Evolutionary conservation across 1,284 basidiomycete species (phyloP), one percentile per base, ranked within the genome.

Genomic region (Vanrija humicola): DNA sequence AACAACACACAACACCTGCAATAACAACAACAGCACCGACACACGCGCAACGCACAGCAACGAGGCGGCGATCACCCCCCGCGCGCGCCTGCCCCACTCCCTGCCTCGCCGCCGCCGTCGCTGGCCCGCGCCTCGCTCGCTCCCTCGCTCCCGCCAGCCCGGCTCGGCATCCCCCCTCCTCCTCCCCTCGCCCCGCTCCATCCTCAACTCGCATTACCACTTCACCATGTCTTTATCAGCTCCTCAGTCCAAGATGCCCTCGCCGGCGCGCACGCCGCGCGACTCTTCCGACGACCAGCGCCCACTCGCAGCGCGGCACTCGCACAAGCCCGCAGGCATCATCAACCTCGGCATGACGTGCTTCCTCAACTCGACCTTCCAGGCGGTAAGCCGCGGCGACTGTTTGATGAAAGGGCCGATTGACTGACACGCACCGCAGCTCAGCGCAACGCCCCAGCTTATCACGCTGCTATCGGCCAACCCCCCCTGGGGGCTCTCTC

Each of bases 311-410:
- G 16, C 40, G 38, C 34, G 34, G 40, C 43, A 25, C 18, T 43
- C 34, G 25, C 50, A 61, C 52, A 75, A 70, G 54, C 75, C 75
- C 9, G 65, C 71, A 9, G 90, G 90, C 1, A 81, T 92, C 38
- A 73, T 86, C 62, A 92, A 92, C 73, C 86, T 91, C 78, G 89
- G 89, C 44, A 93, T 93, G 76, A 92, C 90, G 0, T 93, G 90
- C 76, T 94, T 91, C 76, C 88, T 94, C 84, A 94, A 93, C 76
- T 90, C 89, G 18, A 89, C 90, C 19, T 79, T 94, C 38, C 90
- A 86, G 69, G 80, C 82, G 34, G 80, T 83, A 42, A 10, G 34
- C 9, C 34, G 34, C 10, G 34, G 2, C 10, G 10, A 12, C 12
- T 7, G 26, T 14, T 16, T 18, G 38, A 14, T 14, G n/a, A 34